Evolutionary conservation across 176 grass and related monocot genomes (phyloP).

Genomic region (Chrysopogon serrulatus): DNA sequence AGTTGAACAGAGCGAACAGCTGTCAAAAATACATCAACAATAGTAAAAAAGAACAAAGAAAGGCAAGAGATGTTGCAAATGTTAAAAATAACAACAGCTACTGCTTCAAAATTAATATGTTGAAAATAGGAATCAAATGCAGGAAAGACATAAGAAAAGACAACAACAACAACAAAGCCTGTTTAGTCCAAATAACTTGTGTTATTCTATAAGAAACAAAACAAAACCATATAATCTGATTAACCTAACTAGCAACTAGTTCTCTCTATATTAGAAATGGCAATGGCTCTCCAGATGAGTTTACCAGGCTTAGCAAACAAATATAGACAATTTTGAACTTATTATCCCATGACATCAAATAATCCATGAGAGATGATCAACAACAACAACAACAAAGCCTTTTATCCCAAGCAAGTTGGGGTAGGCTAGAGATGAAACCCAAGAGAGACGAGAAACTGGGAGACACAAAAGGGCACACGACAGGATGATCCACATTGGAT

Average conservation of each 20-base stretch:
- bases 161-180: background rate
- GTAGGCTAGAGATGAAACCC: too few species aligned
- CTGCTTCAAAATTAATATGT: background rate
- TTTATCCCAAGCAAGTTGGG: too few species aligned
- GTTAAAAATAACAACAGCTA: slow-evolving; percentile 1
- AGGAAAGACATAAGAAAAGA: background rate
- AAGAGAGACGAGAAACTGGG: too few species aligned
- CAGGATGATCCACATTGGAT: slow-evolving; percentile 2
- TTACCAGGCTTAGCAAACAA: background rate
- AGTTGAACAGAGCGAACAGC: background rate
- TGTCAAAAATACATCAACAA: background rate
- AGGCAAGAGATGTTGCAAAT: background rate
- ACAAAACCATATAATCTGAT: background rate
- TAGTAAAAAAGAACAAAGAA: background rate
- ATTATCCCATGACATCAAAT: background rate
- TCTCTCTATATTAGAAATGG: background rate
- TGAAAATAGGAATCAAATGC: background rate
- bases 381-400: too few species aligned
- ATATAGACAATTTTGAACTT: background rate
- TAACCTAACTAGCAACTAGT: background rate
- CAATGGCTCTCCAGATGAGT: background rate
- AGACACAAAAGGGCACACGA: too few species aligned
- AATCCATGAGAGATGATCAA: background rate
- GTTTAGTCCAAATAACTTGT: background rate
- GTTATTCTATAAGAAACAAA: background rate